Evolutionary conservation across 2,329 filamentous ascomycete species (phyloP), one percentile per base, ranked within the genome.

Genomic region (Periconia digitata): DNA sequence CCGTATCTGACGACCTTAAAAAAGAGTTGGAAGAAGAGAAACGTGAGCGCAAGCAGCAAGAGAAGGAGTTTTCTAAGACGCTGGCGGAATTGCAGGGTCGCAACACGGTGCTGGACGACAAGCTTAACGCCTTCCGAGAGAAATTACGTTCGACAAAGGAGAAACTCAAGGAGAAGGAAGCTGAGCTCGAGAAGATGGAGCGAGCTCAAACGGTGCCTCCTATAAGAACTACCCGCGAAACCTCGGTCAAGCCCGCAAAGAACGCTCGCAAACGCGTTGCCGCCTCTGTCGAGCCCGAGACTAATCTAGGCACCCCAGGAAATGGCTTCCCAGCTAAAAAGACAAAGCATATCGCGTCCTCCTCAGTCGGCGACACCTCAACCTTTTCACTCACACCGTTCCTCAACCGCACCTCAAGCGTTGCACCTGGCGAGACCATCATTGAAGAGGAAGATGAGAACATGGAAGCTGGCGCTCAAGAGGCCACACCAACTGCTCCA

Each of bases 351-450:
- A 68, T 66, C 12, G 81, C 84, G 17, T 80, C 82, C 32, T 63
- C 63, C 3, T 79, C 82, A 1, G 76, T 88, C 5, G 90, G 89
- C 23, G 90, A 95, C 64, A 96, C 96, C 71, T 96, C 92, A 0
- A 85, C 82, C 2, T 96, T 97, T 71, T 96, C 91, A 3, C 90
- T 96, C 55, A 97, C 92, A 0, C 92, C 92, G 0, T 96, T 95
- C 76, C 78, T 97, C 52, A 95, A 92, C 70, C 84, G 86, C 43
- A 86, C 83, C 21, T 84, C 79, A 51, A 85, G 77, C 54, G 74
- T 86, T 13, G 72, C 74, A n/a, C 72, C 75, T 6, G 74, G 75
- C 21, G 70, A 60, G 49, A 69, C 72, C 23, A 76, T 71, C 23
- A 59, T 66, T n/a, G 68, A 68, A 35, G 64, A 66, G 29, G 56